Evolutionary conservation across 495 filamentous ascomycete genomes (phyloP).

Genomic region (Annulohypoxylon nitens): DNA sequence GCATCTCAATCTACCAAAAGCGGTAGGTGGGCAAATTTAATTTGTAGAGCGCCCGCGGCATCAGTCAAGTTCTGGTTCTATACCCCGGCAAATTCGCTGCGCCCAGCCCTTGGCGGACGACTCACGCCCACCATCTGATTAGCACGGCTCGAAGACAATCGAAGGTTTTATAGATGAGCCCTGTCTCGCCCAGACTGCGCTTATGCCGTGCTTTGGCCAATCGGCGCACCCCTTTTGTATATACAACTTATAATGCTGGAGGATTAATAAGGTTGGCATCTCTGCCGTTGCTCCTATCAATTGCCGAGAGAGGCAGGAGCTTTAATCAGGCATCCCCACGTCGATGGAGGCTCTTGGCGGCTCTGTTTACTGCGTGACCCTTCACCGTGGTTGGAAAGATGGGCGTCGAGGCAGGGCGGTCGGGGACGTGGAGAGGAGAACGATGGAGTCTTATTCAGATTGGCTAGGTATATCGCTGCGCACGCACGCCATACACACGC

Average conservation of each 20-base stretch:
- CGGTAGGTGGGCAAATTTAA: slow-evolving; percentile 46
- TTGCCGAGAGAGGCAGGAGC: slow-evolving; percentile 50
- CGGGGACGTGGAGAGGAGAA: slow-evolving; percentile 12
- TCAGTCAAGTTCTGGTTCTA: slow-evolving; percentile 36
- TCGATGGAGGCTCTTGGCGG: slow-evolving; percentile 46
- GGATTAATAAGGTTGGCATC: slow-evolving; percentile 35
- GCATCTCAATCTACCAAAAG: slow-evolving; percentile 47
- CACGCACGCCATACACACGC: slow-evolving; percentile 29
- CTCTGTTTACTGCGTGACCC: slow-evolving; percentile 36
- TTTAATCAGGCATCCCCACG: slow-evolving; percentile 29
- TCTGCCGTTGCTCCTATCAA: slow-evolving; percentile 41
- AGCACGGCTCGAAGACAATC: slow-evolving; percentile 25
- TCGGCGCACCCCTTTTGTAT: slow-evolving; percentile 13
- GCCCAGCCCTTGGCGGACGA: slow-evolving; percentile 43
- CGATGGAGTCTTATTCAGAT: slow-evolving; percentile 19
- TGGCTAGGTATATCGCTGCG: slow-evolving; percentile 18
- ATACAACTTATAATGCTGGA: slow-evolving; percentile 31
- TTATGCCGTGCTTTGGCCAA: slow-evolving; percentile 20
- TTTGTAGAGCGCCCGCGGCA: slow-evolving; percentile 40
- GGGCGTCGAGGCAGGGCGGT: slow-evolving; percentile 18
- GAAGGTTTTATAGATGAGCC: slow-evolving; percentile 24
- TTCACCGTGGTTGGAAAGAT: slow-evolving; percentile 16
- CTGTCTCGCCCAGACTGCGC: slow-evolving; percentile 33
- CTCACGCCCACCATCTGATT: slow-evolving; percentile 35
- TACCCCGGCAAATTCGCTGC: slow-evolving; percentile 40